A percentile compares a stretch with the other conserved stretches of the same genome.
These are phyloP conservation scores for Geosmithia flava DNA, from an alignment of 2,329 filamentous ascomycete species.

Conservation along the genomic window DNA sequence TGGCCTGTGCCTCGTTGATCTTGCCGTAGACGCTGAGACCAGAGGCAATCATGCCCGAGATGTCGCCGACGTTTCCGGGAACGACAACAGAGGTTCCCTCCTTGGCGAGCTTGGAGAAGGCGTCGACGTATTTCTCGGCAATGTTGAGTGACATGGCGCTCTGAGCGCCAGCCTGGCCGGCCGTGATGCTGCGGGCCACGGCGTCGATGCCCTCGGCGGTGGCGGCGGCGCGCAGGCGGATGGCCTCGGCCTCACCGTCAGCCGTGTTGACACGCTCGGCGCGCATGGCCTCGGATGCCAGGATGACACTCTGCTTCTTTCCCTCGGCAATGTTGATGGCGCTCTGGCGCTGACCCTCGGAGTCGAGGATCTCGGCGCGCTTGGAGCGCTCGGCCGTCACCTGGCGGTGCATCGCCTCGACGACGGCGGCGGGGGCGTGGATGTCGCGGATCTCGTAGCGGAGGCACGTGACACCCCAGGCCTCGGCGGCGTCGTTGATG, in stretches of 20 bases:
- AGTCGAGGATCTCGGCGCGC: slow-evolving; percentile 93
- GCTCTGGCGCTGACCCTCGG: slow-evolving; percentile 89
- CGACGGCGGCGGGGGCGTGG: slow-evolving; percentile 84
- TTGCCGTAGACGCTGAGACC: slow-evolving; percentile 94
- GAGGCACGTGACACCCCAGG: slow-evolving; percentile 92
- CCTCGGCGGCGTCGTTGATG: slow-evolving; percentile 94
- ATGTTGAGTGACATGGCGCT: slow-evolving; percentile 77
- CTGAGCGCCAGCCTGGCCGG: slow-evolving; percentile 65
- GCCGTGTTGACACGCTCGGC: slow-evolving; percentile 91
- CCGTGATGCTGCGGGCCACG: slow-evolving; percentile 62
- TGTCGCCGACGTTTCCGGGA: slow-evolving; percentile 92
- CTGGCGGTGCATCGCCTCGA: slow-evolving; percentile 96
- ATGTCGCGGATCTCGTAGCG: slow-evolving; percentile 98
- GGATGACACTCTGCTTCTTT: slow-evolving; percentile 90
- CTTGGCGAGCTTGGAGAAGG: slow-evolving; percentile 83
- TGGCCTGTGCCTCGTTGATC: slow-evolving; percentile 69
- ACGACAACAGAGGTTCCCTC: slow-evolving; percentile 94
- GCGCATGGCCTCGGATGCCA: slow-evolving; percentile 83
- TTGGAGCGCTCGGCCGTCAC: slow-evolving; percentile 96
- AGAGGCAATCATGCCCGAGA: slow-evolving; percentile 92
- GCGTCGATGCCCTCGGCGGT: slow-evolving; percentile 83
- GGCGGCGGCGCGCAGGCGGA: slow-evolving; percentile 70
- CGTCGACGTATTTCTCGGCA: slow-evolving; percentile 96
- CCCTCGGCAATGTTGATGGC: slow-evolving; percentile 99
- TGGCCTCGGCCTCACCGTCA: slow-evolving; percentile 87